Percentiles rank a stretch among this genome's conserved stretches.
These are phyloP conservation scores for Mycena indigotica DNA, from an alignment of 768 basidiomycete genomes.

Conservation along the genomic window DNA sequence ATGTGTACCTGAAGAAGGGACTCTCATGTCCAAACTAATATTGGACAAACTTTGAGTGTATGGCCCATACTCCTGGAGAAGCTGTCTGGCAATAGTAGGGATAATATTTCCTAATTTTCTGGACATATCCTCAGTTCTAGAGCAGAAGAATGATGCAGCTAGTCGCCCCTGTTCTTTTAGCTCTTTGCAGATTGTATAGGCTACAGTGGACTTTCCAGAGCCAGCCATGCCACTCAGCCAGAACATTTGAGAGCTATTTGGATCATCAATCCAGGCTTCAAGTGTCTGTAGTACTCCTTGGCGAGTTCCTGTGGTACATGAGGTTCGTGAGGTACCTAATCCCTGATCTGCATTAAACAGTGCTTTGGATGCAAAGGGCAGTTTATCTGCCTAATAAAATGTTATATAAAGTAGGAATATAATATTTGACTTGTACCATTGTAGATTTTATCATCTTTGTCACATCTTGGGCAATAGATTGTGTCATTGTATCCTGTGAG, in stretches of 20 bases:
- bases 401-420: no score
- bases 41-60: no score
- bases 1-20: no score
- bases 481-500: no score
- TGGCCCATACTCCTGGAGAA: neutral
- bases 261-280: slow-evolving; percentile 22
- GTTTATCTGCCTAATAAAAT: no score
- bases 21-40: no score
- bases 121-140: slow-evolving; percentile 3
- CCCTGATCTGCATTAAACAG: no score
- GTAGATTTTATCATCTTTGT: no score
- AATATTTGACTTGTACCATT: no score
- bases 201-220: slow-evolving; percentile 27
- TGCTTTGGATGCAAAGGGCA: no score
- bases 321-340: neutral
- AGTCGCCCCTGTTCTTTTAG: neutral
- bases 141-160: slow-evolving; percentile 14
- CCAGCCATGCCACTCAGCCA: slow-evolving; percentile 29
- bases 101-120: neutral
- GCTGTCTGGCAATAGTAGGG: slow-evolving; percentile 5
- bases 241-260: no score
- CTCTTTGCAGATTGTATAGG: slow-evolving; percentile 6
- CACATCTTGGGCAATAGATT: no score
- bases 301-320: slow-evolving; percentile 2
- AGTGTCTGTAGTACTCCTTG: slow-evolving; percentile 10